Conservation (phyloP, 345 rosid genomes). For the Alliaria petiolata region DNA sequence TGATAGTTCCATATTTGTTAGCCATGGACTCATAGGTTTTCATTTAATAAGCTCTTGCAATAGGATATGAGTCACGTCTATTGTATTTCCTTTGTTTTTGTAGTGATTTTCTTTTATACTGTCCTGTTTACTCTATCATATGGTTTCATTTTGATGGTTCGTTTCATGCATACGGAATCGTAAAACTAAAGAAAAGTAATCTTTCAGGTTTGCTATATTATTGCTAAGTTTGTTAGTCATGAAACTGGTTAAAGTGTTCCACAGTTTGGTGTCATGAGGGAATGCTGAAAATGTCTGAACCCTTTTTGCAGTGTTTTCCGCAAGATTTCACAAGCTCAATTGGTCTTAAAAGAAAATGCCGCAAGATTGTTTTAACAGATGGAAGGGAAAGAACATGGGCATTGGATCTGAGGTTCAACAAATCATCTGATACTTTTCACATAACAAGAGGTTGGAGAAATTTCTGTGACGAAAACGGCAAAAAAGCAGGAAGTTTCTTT, state of each 20-base stretch:
- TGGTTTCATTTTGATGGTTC: background rate
- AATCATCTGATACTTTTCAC: background rate
- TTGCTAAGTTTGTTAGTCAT: too few relatives aligned
- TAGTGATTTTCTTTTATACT: background rate
- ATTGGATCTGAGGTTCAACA: conserved; percentile 3
- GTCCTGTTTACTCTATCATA: background rate
- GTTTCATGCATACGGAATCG: background rate
- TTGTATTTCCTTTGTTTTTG: background rate
- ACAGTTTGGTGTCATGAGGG: background rate
- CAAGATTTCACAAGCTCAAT: background rate
- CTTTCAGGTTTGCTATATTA: too few relatives aligned
- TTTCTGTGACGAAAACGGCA: conserved; percentile 10
- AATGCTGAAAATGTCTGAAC: background rate
- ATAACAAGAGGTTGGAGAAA: conserved; percentile 16
- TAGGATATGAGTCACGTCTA: too few relatives aligned
- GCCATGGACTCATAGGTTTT: too few relatives aligned
- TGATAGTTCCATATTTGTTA: background rate
- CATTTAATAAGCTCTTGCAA: too few relatives aligned
- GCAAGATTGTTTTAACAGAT: conserved; percentile 12
- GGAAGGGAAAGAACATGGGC: conserved; percentile 9
- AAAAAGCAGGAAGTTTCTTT: background rate
- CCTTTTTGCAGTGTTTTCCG: conserved; percentile 5
- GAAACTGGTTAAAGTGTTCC: too few relatives aligned
- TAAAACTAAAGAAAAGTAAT: background rate
- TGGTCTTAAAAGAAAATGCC: background rate